phyloP scores from a whole-genome alignment of 148 eudicot genomes.

The Rhododendron henanense region DNA sequence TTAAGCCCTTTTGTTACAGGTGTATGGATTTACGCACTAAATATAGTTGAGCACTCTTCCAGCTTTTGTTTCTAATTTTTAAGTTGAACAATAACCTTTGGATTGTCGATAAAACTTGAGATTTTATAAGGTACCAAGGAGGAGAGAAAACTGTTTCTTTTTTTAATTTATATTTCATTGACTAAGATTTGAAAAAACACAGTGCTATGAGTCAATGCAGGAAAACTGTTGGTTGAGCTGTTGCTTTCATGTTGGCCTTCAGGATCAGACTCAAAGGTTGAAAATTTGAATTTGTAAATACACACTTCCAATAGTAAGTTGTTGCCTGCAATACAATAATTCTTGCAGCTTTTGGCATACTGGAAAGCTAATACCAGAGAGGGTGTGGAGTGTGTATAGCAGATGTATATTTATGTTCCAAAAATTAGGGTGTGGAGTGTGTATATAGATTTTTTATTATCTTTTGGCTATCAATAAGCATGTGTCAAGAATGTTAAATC shows the following conservation, averaged over 20 bases:
- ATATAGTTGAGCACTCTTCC: neutral
- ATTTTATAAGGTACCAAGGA: neutral
- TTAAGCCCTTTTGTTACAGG: neutral
- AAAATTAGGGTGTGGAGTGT: neutral
- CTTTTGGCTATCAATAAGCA: neutral
- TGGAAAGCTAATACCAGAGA: neutral
- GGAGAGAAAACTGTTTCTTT: neutral
- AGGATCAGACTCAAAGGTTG: neutral
- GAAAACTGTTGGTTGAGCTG: neutral
- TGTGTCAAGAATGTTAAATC: neutral
- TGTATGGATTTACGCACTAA: neutral
- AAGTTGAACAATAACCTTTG: neutral
- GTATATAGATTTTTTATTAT: too few relatives aligned
- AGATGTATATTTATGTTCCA: neutral
- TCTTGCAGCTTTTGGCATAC: neutral
- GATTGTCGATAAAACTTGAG: neutral
- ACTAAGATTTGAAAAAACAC: slow-evolving; percentile 7
- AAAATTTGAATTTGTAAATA: neutral
- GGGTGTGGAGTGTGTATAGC: neutral
- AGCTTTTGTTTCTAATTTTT: neutral
- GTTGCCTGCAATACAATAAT: neutral
- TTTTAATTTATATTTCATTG: neutral
- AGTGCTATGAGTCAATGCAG: neutral
- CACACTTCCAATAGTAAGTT: neutral
- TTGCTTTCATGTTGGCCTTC: neutral